Evolutionary conservation across 2,329 filamentous ascomycete species (phyloP).

Genomic region (Colletotrichum ledebouriae): DNA sequence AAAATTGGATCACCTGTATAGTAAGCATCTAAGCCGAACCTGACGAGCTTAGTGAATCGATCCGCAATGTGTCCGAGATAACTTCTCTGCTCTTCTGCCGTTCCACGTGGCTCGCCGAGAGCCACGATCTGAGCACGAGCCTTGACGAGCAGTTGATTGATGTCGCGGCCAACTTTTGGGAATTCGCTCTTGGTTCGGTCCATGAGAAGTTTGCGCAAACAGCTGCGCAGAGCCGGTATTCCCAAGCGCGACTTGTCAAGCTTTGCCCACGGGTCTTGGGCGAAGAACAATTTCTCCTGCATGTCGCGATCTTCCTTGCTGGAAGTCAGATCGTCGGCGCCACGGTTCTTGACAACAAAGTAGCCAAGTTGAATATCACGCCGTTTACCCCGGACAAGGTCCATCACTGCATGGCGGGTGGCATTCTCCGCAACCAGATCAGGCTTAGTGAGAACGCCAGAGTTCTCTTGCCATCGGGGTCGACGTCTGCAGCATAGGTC

Average conservation of each 20-base stretch:
- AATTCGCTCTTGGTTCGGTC: conserved; percentile 49
- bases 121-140: conserved; percentile 42
- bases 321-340: conserved; percentile 43
- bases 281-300: conserved; percentile 20
- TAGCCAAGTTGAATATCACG: conserved; percentile 45
- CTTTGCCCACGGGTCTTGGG: conserved; percentile 33
- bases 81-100: conserved; percentile 50
- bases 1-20: conserved; percentile 53
- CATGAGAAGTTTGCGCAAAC: conserved; percentile 46
- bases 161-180: conserved; percentile 46
- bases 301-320: conserved; percentile 7
- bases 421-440: conserved; percentile 53
- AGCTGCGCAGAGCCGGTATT: conserved; percentile 44
- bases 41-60: conserved; percentile 47
- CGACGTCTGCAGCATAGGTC: conserved; percentile 52
- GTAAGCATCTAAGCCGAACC: conserved; percentile 52
- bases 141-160: conserved; percentile 26
- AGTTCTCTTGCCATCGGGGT: conserved; percentile 57
- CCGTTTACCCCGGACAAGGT: conserved; percentile 42
- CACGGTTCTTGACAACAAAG: conserved; percentile 46
- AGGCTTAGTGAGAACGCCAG: conserved; percentile 62
- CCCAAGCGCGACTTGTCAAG: conserved; percentile 46
- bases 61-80: conserved; percentile 53
- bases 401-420: conserved; percentile 39
- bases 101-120: conserved; percentile 51